phyloP scores from a whole-genome alignment of 257 asterid genomes.

The Cruciata laevipes region DNA sequence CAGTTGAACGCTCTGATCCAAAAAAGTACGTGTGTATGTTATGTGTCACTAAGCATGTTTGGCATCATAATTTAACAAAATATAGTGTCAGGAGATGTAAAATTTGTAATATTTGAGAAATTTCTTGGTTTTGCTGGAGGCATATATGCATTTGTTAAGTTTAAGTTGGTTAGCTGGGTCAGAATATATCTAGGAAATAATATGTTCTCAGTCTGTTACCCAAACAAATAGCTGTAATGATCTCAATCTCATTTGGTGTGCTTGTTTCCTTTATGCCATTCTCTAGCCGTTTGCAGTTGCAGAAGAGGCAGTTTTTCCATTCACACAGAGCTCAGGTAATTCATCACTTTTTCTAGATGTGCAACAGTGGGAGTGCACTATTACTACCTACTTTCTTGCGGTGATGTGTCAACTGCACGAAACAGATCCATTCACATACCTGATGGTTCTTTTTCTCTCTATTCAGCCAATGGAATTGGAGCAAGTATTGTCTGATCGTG shows the following conservation, averaged over 20 bases:
- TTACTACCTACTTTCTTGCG: slow-evolving; percentile 1
- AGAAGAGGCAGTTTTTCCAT: slow-evolving; percentile 95
- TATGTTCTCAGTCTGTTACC: not conserved
- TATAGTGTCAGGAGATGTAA: not conserved
- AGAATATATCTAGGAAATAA: not conserved
- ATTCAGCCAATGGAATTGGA: slow-evolving; percentile 93
- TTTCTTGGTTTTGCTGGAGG: not conserved
- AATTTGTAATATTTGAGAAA: not conserved
- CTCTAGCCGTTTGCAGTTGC: slow-evolving; percentile 82
- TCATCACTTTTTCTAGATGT: slow-evolving; percentile 14
- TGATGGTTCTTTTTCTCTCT: slow-evolving; percentile 17
- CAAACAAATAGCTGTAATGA: not conserved
- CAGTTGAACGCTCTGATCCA: slow-evolving; percentile 83
- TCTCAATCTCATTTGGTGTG: slow-evolving; percentile 4
- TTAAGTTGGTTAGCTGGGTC: not conserved
- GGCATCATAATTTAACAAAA: too few species aligned
- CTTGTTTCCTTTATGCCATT: not conserved
- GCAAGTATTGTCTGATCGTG: slow-evolving; percentile 91
- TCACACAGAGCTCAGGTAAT: slow-evolving; percentile 99
- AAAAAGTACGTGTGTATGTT: slow-evolving; percentile 50
- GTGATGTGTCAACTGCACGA: not conserved
- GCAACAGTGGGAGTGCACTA: not conserved
- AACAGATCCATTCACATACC: slow-evolving; percentile 16
- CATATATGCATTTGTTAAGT: not conserved
- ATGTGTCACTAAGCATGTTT: not conserved